These are phyloP conservation scores for Wallemia hederae DNA, from an alignment of 1,284 basidiomycete genomes.

Conservation along the genomic window DNA sequence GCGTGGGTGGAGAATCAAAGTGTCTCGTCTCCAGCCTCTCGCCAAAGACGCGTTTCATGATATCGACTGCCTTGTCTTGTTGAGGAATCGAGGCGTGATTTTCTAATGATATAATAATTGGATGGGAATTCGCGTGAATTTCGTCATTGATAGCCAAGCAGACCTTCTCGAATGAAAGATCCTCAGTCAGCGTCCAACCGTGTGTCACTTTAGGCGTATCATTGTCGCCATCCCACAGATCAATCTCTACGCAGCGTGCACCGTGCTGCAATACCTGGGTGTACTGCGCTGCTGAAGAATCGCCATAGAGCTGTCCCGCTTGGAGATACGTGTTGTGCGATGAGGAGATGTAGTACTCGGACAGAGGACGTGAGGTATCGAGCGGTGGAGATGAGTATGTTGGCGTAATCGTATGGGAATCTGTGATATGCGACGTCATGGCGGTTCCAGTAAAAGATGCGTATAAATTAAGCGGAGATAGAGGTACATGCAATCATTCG, in stretches of 20 bases:
- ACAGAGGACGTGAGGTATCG: too few relatives aligned
- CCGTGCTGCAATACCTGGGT: constrained; percentile 25
- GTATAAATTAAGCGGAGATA: too few relatives aligned
- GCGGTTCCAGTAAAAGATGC: too few relatives aligned
- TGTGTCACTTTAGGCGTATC: constrained; percentile 30
- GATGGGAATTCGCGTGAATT: constrained; percentile 21
- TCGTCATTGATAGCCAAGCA: constrained; percentile 25
- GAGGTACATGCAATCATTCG: too few relatives aligned
- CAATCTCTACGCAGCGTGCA: constrained; percentile 35
- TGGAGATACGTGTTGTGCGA: constrained; percentile 38
- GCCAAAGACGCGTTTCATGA: constrained; percentile 28
- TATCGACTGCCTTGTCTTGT: constrained; percentile 25
- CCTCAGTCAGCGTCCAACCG: constrained; percentile 26
- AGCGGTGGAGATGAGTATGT: too few relatives aligned
- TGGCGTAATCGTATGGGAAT: too few relatives aligned
- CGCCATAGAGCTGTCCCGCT: constrained; percentile 28
- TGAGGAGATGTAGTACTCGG: constrained; percentile 19
- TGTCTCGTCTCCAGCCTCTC: constrained; percentile 22
- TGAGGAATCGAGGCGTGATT: constrained; percentile 27
- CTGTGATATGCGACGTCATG: too few relatives aligned
- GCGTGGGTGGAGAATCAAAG: constrained; percentile 17
- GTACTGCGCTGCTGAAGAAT: constrained; percentile 26
- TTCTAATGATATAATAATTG: constrained; percentile 32
- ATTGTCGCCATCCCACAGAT: constrained; percentile 28
- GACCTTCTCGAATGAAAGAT: constrained; percentile 23